Conservation (phyloP, 371 early-diverging fungal species). For the Dinochytrium kinnereticum region DNA sequence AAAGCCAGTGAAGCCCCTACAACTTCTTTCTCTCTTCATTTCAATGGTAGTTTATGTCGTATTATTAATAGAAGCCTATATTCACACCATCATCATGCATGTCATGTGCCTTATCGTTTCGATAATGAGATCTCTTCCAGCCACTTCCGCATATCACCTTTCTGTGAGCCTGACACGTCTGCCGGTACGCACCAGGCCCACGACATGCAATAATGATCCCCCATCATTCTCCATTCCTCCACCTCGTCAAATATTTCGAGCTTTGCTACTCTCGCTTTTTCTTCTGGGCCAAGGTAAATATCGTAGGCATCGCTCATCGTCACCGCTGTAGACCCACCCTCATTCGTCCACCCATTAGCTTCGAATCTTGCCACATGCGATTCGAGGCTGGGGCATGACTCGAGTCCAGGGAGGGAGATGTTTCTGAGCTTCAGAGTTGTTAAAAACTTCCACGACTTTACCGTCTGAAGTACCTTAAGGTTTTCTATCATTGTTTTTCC, state of each 20-base stretch:
- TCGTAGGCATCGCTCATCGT: slow-evolving; percentile 71
- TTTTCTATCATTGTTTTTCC: slow-evolving; percentile 91
- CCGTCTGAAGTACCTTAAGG: no score
- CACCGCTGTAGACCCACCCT: slow-evolving; percentile 21
- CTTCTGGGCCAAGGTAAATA: slow-evolving; percentile 30
- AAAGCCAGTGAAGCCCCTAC: no score
- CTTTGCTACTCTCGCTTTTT: slow-evolving; percentile 62
- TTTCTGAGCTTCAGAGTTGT: slow-evolving; percentile 54
- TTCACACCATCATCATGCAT: no score
- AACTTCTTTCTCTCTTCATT: no score
- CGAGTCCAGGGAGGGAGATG: slow-evolving; percentile 76
- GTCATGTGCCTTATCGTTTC: neutral
- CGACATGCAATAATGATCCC: slow-evolving; percentile 86
- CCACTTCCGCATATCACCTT: neutral
- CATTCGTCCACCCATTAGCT: slow-evolving; percentile 63
- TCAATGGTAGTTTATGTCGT: no score
- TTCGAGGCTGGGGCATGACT: slow-evolving; percentile 74
- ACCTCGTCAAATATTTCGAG: slow-evolving; percentile 92
- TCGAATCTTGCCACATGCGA: slow-evolving; percentile 70
- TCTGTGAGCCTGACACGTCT: neutral
- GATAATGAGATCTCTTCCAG: neutral
- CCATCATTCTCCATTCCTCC: slow-evolving; percentile 89
- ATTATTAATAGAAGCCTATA: no score
- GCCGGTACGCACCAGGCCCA: slow-evolving; percentile 59
- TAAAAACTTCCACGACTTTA: slow-evolving; percentile 5